These are phyloP conservation scores for Thermochaetoides dissita DNA, from an alignment of 2,329 filamentous ascomycete genomes.

Conservation along the genomic window DNA sequence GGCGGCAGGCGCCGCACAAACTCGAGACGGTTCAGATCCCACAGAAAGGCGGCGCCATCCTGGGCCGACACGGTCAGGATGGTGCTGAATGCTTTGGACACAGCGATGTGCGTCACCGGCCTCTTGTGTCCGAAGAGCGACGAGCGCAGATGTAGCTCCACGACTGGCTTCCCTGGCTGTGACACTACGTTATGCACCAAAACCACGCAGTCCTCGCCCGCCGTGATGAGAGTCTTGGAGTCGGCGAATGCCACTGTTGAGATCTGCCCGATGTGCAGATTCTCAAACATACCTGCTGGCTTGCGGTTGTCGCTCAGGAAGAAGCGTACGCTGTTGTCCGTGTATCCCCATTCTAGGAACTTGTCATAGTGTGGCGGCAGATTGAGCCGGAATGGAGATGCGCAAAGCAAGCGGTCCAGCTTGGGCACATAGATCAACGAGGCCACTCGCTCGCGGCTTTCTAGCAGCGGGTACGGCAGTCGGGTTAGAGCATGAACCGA, in stretches of 20 bases:
- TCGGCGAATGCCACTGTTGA: conserved; percentile 75
- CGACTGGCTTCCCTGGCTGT: conserved; percentile 42
- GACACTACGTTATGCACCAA: conserved; percentile 65
- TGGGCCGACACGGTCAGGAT: conserved; percentile 71
- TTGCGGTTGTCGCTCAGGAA: conserved; percentile 73
- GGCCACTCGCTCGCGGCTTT: conserved; percentile 64
- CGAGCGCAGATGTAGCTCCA: conserved; percentile 66
- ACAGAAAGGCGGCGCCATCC: conserved; percentile 74
- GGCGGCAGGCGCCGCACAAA: conserved; percentile 64
- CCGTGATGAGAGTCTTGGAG: conserved; percentile 79
- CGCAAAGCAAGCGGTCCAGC: conserved; percentile 69
- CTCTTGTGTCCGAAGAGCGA: conserved; percentile 84
- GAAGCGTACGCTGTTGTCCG: conserved; percentile 84
- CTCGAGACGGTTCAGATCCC: conserved; percentile 84
- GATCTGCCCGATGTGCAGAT: conserved; percentile 81
- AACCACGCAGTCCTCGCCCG: conserved; percentile 82
- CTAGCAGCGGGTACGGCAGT: conserved; percentile 63
- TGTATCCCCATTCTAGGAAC: conserved; percentile 91
- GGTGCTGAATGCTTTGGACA: conserved; percentile 77
- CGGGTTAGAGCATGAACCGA: conserved; percentile 62
- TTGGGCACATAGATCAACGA: conserved; percentile 67
- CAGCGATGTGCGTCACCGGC: conserved; percentile 67
- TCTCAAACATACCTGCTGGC: conserved; percentile 78
- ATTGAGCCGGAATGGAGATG: conserved; percentile 72
- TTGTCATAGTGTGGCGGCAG: conserved; percentile 78